These are phyloP conservation scores for Colletotrichum trifolii DNA, from an alignment of 2,329 filamentous ascomycete species.

Conservation along the genomic window DNA sequence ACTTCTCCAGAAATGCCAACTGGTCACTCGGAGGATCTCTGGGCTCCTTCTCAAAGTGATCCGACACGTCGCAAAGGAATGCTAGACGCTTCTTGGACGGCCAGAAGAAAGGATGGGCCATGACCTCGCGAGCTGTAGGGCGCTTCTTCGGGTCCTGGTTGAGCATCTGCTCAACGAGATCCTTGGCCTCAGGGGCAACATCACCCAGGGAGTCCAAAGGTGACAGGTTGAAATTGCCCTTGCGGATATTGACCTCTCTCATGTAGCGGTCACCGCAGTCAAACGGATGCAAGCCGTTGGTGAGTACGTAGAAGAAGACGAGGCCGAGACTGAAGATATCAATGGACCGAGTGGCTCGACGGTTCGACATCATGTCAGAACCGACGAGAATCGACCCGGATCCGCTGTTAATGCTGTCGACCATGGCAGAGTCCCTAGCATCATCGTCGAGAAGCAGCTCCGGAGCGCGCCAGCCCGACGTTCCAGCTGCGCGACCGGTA, in stretches of 20 bases:
- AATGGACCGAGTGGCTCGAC: constrained; percentile 92
- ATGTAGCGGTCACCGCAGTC: constrained; percentile 95
- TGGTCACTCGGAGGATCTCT: constrained; percentile 81
- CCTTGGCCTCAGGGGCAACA: constrained; percentile 86
- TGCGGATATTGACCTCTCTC: constrained; percentile 97
- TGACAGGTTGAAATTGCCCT: constrained; percentile 80
- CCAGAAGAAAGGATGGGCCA: constrained; percentile 99
- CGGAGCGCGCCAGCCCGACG: constrained; percentile 95
- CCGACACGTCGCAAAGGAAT: constrained; percentile 96
- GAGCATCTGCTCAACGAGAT: constrained; percentile 87
- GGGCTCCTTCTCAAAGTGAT: constrained; percentile 94
- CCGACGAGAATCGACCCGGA: constrained; percentile 68
- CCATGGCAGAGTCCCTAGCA: constrained; percentile 61
- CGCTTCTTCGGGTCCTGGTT: constrained; percentile 63
- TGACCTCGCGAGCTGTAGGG: constrained; percentile 81
- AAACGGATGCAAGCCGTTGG: constrained; percentile 90
- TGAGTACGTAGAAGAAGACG: constrained; percentile 99
- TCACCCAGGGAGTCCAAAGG: constrained; percentile 82
- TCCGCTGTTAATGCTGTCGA: constrained; percentile 68
- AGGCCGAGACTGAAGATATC: constrained; percentile 97
- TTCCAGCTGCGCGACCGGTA: constrained; percentile 91
- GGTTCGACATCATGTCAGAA: constrained; percentile 69
- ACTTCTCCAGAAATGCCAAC: constrained; percentile 68
- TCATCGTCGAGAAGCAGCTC: constrained; percentile 89
- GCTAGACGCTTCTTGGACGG: constrained; percentile 84